A percentile compares a stretch with the other conserved stretches of the same genome.
Evolutionary conservation across 768 basidiomycete genomes (phyloP).

Genomic region (Macrolepiota dolichaula): DNA sequence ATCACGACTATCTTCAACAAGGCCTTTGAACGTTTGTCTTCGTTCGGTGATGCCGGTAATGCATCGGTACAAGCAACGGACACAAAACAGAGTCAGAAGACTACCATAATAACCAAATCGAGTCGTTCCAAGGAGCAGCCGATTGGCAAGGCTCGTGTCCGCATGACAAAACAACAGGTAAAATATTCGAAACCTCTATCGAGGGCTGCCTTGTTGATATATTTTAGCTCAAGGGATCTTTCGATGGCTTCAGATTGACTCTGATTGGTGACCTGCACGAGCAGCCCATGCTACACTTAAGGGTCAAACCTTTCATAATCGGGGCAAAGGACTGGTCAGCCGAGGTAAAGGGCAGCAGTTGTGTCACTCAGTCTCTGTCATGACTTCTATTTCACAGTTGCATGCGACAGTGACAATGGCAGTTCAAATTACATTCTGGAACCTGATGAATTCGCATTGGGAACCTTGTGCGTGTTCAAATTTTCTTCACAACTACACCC

Average conservation of each 20-base stretch:
- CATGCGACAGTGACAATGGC: slow-evolving; percentile 80
- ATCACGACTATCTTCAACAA: slow-evolving; percentile 86
- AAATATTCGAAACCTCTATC: slow-evolving; percentile 10
- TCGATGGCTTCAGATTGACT: slow-evolving; percentile 91
- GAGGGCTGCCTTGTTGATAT: slow-evolving; percentile 1
- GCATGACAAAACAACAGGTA: slow-evolving; percentile 82
- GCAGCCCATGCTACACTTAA: slow-evolving; percentile 88
- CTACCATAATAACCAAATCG: slow-evolving; percentile 3
- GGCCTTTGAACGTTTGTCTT: slow-evolving; percentile 59
- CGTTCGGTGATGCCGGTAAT: background rate
- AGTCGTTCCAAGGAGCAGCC: slow-evolving; percentile 6
- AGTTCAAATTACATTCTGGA: slow-evolving; percentile 92
- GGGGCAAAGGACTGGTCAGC: slow-evolving; percentile 93
- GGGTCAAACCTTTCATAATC: slow-evolving; percentile 79
- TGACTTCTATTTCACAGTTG: slow-evolving; percentile 45
- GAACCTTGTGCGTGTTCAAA: slow-evolving; percentile 66
- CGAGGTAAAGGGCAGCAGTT: slow-evolving; percentile 48
- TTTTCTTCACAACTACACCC: background rate
- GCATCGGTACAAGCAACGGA: background rate
- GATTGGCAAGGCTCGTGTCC: slow-evolving; percentile 38
- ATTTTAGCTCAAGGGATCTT: slow-evolving; percentile 71
- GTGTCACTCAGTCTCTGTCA: background rate
- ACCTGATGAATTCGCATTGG: slow-evolving; percentile 96
- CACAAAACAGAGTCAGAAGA: slow-evolving; percentile 5
- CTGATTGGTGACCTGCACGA: slow-evolving; percentile 95